These are phyloP conservation scores for Aspergillus leporis DNA, from an alignment of 495 filamentous ascomycete genomes.

Conservation along the genomic window DNA sequence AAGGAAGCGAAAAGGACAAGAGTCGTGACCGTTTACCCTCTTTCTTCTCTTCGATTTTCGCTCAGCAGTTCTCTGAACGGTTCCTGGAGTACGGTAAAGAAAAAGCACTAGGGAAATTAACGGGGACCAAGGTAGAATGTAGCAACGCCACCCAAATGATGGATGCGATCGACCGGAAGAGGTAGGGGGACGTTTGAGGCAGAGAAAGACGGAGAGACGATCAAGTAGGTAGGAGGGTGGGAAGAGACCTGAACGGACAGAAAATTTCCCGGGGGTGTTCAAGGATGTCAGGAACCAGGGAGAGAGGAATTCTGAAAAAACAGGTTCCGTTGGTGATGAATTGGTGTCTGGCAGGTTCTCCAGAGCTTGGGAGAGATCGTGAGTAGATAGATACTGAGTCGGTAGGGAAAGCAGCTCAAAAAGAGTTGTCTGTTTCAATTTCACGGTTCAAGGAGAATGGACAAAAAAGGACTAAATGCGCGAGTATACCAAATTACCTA, in stretches of 20 bases:
- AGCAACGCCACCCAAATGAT: constrained; percentile 18
- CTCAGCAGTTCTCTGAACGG: background rate
- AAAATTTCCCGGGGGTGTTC: constrained; percentile 13
- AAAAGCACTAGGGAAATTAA: constrained; percentile 6
- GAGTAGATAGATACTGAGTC: no score
- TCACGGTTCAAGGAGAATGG: background rate
- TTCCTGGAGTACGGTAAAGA: background rate
- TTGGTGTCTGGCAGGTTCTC: background rate
- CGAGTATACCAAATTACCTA: no score
- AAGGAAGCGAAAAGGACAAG: constrained; percentile 1
- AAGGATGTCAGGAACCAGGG: background rate
- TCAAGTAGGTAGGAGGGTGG: background rate
- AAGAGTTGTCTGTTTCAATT: no score
- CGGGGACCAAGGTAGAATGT: background rate
- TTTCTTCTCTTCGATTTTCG: constrained; percentile 1
- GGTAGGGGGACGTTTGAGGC: background rate
- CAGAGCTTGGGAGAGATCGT: no score
- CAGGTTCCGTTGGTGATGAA: background rate
- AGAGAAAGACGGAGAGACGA: background rate
- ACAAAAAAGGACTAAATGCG: background rate
- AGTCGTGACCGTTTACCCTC: background rate
- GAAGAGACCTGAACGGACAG: constrained; percentile 5
- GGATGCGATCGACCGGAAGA: background rate
- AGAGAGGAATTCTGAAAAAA: background rate
- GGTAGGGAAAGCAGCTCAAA: no score